Conservation (phyloP, 306 rosid species). For the Mimosa bimucronata region DNA sequence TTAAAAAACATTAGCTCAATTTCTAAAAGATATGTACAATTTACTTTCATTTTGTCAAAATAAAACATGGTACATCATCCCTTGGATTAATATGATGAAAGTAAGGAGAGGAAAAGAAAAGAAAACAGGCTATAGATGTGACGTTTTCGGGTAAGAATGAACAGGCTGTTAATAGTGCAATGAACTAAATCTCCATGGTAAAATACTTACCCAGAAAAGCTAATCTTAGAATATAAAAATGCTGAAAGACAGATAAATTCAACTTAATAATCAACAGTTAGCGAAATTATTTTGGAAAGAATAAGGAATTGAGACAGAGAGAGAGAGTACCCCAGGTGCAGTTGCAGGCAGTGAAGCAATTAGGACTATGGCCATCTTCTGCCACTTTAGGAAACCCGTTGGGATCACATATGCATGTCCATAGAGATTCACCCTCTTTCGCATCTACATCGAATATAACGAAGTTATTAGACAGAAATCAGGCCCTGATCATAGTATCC, state of each 20-base stretch:
- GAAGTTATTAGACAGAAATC: constrained; percentile 29
- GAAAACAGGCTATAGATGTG: not conserved
- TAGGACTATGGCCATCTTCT: constrained; percentile 49
- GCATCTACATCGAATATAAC: constrained; percentile 55
- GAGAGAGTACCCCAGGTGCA: constrained; percentile 75
- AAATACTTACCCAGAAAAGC: constrained; percentile 1
- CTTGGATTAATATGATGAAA: not conserved
- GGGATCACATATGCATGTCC: constrained; percentile 83
- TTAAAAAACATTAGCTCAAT: constrained; percentile 29
- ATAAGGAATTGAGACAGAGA: constrained; percentile 24
- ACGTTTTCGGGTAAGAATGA: constrained; percentile 16
- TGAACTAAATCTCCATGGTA: constrained; percentile 1
- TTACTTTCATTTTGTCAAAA: not conserved
- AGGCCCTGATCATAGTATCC: constrained; percentile 24
- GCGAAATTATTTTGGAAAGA: constrained; percentile 4
- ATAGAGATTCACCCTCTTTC: constrained; percentile 49
- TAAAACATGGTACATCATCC: constrained; percentile 12
- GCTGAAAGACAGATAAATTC: constrained; percentile 27
- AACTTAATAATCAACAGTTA: constrained; percentile 18
- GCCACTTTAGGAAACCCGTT: constrained; percentile 80
- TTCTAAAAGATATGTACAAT: constrained; percentile 20
- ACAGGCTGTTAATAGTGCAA: not conserved
- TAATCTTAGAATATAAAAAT: constrained; percentile 19
- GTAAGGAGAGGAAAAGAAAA: not conserved
- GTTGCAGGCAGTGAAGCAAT: constrained; percentile 83